Base-by-base conservation (phyloP, 768 basidiomycete species). In the Leccinellum luteum region DNA sequence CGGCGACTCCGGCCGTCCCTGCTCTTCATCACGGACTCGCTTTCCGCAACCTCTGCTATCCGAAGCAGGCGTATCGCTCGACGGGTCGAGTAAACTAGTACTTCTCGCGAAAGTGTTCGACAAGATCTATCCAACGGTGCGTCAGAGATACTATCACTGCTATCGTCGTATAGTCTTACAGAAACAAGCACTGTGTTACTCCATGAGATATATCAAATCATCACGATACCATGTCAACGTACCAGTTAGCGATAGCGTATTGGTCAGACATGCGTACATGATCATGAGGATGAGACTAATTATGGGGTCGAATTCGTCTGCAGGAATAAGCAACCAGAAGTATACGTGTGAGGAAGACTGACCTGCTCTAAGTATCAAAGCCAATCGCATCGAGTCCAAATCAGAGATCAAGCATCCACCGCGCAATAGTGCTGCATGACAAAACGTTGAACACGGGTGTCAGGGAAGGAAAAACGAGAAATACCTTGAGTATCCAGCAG, bases 341-440 rank as follows among this genome's bases (percentile, higher is more conserved):
- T 28, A 45, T 28, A 31, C n/a, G 53, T 10, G 13, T 21, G 23
- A 4, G 25, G 52, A 58, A 34, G 44, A 82, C 89, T 66, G 57
- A 92, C 93, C 81, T 23, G 94, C 84, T 66, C 78, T 79, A n/a
- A n/a, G n/a, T n/a, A 61, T 91, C 84, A 65, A 98, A 97, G 4
- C 95, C 95, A 48, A 79, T 85, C 0, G 94, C 92, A 72, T 98
- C 96, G 7, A 98, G 80, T n/a, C 96, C 96, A 66, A 98, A 98
- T 83, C 85, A 92, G 10, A 94, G 72, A 67, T 95, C 91, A 23
- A 95, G 79, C 86, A 97, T 91, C 92, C 93, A 96, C 94, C 93
- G 96, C 0, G 88, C 85, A 54, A 95, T 92, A 30, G 83, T 80
- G 23, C 83, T 83, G 17, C 4, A 4, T 9, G 31, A 34, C 15